phyloP scores from a whole-genome alignment of 768 basidiomycete species.

The Epithele typhae region DNA sequence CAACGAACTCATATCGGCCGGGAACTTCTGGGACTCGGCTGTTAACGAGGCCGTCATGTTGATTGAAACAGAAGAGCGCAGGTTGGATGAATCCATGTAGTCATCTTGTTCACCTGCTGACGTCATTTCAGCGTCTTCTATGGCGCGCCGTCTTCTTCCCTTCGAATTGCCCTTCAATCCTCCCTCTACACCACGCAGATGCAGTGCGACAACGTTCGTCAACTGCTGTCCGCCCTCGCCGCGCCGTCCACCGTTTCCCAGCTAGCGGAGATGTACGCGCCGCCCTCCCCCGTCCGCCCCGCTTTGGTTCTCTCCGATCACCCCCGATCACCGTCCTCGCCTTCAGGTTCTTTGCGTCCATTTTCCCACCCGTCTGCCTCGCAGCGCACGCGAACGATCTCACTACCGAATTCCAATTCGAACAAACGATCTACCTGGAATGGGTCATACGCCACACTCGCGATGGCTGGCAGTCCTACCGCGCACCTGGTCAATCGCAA shows the following conservation, averaged over 20 bases:
- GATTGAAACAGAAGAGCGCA: constrained; percentile 68
- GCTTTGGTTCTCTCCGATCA: constrained; percentile 26
- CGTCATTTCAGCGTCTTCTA: constrained; percentile 28
- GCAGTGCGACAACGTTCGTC: constrained; percentile 80
- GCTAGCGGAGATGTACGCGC: constrained; percentile 85
- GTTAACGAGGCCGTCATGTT: constrained; percentile 63
- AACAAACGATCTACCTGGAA: constrained; percentile 75
- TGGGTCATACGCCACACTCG: constrained; percentile 55
- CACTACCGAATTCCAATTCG: constrained; percentile 20
- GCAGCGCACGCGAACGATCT: constrained; percentile 22
- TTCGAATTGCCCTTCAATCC: constrained; percentile 69
- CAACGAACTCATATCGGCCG: constrained; percentile 62
- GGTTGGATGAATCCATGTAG: constrained; percentile 32
- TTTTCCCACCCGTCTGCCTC: constrained; percentile 34
- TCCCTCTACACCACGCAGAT: constrained; percentile 72
- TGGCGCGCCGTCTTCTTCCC: constrained; percentile 46
- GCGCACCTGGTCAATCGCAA: constrained; percentile 36
- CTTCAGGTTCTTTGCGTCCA: constrained; percentile 29
- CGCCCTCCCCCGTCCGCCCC: constrained; percentile 52
- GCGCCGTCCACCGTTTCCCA: constrained; percentile 69
- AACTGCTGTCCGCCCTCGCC: constrained; percentile 72
- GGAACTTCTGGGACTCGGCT: constrained; percentile 68
- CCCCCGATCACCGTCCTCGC: constrained; percentile 18
- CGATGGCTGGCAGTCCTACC: constrained; percentile 43
- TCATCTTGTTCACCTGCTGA: neutral